A percentile compares a stretch with the other conserved stretches of the same genome.
These are phyloP conservation scores for Pilobolus umbonatus DNA, from an alignment of 192 early-diverging fungal species.

Conservation along the genomic window DNA sequence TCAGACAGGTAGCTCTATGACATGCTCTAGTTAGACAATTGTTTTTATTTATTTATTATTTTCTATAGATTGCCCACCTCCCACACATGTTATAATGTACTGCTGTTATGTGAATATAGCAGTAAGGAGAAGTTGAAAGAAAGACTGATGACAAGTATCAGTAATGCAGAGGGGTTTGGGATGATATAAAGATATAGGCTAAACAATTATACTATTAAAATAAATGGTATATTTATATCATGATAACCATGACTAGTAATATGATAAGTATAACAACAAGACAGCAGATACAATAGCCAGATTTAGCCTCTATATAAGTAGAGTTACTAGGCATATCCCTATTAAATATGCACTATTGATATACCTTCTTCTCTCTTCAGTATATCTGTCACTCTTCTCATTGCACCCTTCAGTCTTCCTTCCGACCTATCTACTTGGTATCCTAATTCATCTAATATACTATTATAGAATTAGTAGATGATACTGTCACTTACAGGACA, in stretches of 20 bases:
- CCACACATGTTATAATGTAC: slow-evolving; percentile 91
- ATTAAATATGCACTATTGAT: background rate
- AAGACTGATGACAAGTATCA: slow-evolving; percentile 72
- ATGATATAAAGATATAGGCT: slow-evolving; percentile 69
- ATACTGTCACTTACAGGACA: background rate
- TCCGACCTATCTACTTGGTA: slow-evolving; percentile 46
- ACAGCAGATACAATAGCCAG: slow-evolving; percentile 47
- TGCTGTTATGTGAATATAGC: slow-evolving; percentile 81
- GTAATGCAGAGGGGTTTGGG: slow-evolving; percentile 78
- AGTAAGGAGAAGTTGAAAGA: slow-evolving; percentile 74
- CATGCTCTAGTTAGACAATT: background rate
- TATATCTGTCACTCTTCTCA: slow-evolving; percentile 48
- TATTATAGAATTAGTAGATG: background rate
- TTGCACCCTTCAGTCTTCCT: slow-evolving; percentile 40
- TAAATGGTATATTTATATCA: no score
- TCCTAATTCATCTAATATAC: slow-evolving; percentile 50
- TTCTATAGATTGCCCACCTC: slow-evolving; percentile 75
- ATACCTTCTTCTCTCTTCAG: slow-evolving; percentile 55
- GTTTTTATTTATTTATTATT: background rate
- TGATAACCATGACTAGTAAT: slow-evolving; percentile 46
- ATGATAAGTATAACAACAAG: slow-evolving; percentile 52
- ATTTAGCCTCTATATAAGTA: slow-evolving; percentile 41
- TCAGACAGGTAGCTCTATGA: slow-evolving; percentile 46
- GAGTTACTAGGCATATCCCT: background rate
- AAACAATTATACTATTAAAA: no score